Evolutionary conservation across 352 stramenopile genomes (phyloP).

Genomic region (Phytophthora boehmeriae): DNA sequence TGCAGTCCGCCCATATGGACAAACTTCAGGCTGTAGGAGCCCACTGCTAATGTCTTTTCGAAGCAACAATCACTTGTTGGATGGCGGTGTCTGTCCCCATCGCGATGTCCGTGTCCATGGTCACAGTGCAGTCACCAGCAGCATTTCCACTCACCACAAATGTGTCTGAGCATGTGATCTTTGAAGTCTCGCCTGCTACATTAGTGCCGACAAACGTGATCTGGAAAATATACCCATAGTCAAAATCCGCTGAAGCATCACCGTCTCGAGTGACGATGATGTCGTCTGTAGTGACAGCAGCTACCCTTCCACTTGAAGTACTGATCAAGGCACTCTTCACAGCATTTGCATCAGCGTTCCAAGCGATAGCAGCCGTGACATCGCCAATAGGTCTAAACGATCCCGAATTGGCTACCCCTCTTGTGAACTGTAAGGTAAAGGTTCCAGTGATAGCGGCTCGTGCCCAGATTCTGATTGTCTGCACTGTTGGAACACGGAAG

Average conservation of each 20-base stretch:
- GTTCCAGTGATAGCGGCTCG: slow-evolving; percentile 56
- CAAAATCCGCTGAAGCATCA: slow-evolving; percentile 57
- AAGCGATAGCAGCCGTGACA: slow-evolving; percentile 39
- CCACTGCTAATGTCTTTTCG: slow-evolving; percentile 53
- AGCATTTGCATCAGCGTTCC: slow-evolving; percentile 38
- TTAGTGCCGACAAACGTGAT: slow-evolving; percentile 80
- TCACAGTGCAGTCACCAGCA: slow-evolving; percentile 43
- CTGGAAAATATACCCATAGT: slow-evolving; percentile 71
- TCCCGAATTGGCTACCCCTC: slow-evolving; percentile 33
- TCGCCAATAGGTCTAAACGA: slow-evolving; percentile 35
- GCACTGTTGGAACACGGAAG: slow-evolving; percentile 73
- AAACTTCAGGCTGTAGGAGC: slow-evolving; percentile 68
- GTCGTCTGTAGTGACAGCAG: slow-evolving; percentile 44
- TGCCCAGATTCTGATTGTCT: slow-evolving; percentile 69
- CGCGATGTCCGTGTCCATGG: slow-evolving; percentile 73
- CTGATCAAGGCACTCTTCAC: slow-evolving; percentile 39
- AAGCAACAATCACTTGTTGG: slow-evolving; percentile 68
- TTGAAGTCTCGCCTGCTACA: slow-evolving; percentile 65
- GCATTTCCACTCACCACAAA: slow-evolving; percentile 52
- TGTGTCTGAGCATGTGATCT: slow-evolving; percentile 26
- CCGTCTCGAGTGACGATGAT: slow-evolving; percentile 79
- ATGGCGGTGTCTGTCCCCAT: slow-evolving; percentile 72
- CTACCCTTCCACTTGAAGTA: slow-evolving; percentile 20
- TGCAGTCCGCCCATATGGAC: slow-evolving; percentile 38
- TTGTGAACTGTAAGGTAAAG: slow-evolving; percentile 53